Base-by-base conservation (phyloP, 192 early-diverging fungal species). In the Chytriomyces confervae region DNA sequence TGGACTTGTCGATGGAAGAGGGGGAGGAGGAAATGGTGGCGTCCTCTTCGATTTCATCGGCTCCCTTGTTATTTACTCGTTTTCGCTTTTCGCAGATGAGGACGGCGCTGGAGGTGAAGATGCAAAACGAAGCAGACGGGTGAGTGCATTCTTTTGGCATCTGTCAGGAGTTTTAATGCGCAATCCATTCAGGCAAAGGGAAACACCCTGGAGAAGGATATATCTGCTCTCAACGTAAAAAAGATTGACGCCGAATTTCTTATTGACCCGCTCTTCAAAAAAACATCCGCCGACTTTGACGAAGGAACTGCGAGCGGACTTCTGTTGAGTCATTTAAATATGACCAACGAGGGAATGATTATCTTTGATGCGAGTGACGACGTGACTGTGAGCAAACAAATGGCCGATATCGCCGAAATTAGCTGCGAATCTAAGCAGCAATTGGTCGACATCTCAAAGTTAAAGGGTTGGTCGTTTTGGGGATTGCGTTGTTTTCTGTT, bases 271-370 rank as follows among this genome's bases (percentile, higher is more conserved):
- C 84, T 98, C 43, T 99, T 97, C 85, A 95, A 96, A 79, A 99
- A 99, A 80, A 97, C 96, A n/a, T 95, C 92, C 10, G 95, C 96
- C 7, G 95, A 97, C 80, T 98, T 99, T 85, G 97, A 99, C 81
- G 95, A 99, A 84, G 95, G 97, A 43, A 96, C 95, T 6, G 96
- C 96, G 20, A 90, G 93, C 45, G 96, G 96, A 6, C 84, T 99
- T 49, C 83, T 99, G 49, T 82, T 99, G 51, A 97, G 96, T 80
- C 94, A 96, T 72, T 80, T 99, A 50, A 86, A 86, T 46, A 86
- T 99, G 50, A 91, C 95, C 63, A 80, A 78, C 7, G 88, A 93
- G 13, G 92, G 95, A n/a, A 94, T 91, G 75, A 94, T 98, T 66
- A 93, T 98, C 20, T 99, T 99, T 87, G 97, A 99, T 80, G 91